Conservation (phyloP, 2,329 filamentous ascomycete species). For the Diatrype stigma region DNA sequence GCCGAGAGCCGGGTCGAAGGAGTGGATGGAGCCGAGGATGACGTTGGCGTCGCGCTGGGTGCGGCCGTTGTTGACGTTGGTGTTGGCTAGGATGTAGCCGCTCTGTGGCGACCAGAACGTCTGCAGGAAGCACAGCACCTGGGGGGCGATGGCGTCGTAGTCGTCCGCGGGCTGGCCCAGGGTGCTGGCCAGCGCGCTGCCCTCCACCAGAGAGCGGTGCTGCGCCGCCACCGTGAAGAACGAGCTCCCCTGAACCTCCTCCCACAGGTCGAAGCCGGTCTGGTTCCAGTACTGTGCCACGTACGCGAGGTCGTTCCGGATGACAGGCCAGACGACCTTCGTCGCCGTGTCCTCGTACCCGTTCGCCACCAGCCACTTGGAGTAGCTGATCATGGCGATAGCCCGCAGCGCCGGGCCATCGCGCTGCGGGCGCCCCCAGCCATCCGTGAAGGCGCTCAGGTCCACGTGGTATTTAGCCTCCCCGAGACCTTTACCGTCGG, state of each 20-base stretch:
- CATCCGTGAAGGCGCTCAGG: conserved; percentile 57
- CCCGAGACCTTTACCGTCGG: conserved; percentile 53
- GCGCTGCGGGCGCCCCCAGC: conserved; percentile 75
- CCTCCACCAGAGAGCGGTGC: conserved; percentile 66
- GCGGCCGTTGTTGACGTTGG: conserved; percentile 57
- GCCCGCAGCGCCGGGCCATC: conserved; percentile 77
- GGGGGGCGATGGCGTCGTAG: conserved; percentile 63
- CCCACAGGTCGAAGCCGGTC: conserved; percentile 75
- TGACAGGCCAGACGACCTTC: conserved; percentile 65
- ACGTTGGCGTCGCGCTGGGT: conserved; percentile 70
- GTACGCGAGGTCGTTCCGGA: conserved; percentile 72
- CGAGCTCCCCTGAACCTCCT: conserved; percentile 71
- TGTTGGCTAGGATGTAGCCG: conserved; percentile 65
- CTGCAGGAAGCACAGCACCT: conserved; percentile 70
- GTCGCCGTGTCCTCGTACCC: conserved; percentile 56
- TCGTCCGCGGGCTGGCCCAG: conserved; percentile 57
- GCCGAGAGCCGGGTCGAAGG: conserved; percentile 61
- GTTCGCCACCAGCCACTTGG: conserved; percentile 66
- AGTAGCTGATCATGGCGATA: conserved; percentile 67
- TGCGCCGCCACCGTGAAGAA: conserved; percentile 74
- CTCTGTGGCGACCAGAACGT: conserved; percentile 63
- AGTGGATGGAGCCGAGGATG: conserved; percentile 61
- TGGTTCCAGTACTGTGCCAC: conserved; percentile 68
- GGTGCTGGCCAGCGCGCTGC: conserved; percentile 58
- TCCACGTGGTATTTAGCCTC: conserved; percentile 73